phyloP scores from a whole-genome alignment of 2,329 filamentous ascomycete species.

The Calonectria fujianensis region DNA sequence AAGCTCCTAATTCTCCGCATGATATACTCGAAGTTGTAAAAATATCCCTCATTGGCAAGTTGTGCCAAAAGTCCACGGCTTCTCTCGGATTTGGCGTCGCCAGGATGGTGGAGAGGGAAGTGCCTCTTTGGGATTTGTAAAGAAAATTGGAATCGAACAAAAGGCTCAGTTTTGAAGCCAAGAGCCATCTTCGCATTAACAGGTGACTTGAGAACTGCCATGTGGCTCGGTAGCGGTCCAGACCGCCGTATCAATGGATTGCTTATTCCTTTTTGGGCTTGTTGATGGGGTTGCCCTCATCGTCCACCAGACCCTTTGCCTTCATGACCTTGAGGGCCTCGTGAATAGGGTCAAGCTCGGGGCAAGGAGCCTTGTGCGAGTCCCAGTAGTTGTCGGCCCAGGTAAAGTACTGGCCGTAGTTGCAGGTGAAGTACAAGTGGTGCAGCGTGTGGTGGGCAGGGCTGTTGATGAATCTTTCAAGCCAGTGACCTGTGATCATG shows the following conservation, averaged over 20 bases:
- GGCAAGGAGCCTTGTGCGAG: slow-evolving; percentile 66
- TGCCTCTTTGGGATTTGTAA: background rate
- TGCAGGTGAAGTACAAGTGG: slow-evolving; percentile 70
- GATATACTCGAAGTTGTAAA: slow-evolving; percentile 21
- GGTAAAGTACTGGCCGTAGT: slow-evolving; percentile 70
- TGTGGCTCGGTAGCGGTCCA: slow-evolving; percentile 4
- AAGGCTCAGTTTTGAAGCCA: background rate
- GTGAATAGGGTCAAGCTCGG: slow-evolving; percentile 65
- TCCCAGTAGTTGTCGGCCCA: slow-evolving; percentile 67
- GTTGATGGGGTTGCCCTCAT: slow-evolving; percentile 63
- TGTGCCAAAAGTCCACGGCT: background rate
- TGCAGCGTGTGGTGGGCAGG: slow-evolving; percentile 69
- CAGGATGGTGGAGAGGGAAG: too few relatives aligned
- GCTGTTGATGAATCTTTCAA: slow-evolving; percentile 68
- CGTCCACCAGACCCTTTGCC: slow-evolving; percentile 66
- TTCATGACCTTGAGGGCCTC: slow-evolving; percentile 66
- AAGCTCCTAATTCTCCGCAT: slow-evolving; percentile 20
- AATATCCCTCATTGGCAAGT: slow-evolving; percentile 9
- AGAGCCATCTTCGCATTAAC: slow-evolving; percentile 2
- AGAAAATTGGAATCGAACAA: background rate
- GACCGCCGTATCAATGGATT: background rate
- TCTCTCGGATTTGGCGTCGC: background rate
- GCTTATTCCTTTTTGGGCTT: slow-evolving; percentile 56
- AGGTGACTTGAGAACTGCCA: background rate
- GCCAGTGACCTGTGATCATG: slow-evolving; percentile 68